A percentile compares a stretch with the other conserved stretches of the same genome.
Evolutionary conservation across 352 stramenopile species (phyloP).

Genomic region (Globisporangium paroecandrum): DNA sequence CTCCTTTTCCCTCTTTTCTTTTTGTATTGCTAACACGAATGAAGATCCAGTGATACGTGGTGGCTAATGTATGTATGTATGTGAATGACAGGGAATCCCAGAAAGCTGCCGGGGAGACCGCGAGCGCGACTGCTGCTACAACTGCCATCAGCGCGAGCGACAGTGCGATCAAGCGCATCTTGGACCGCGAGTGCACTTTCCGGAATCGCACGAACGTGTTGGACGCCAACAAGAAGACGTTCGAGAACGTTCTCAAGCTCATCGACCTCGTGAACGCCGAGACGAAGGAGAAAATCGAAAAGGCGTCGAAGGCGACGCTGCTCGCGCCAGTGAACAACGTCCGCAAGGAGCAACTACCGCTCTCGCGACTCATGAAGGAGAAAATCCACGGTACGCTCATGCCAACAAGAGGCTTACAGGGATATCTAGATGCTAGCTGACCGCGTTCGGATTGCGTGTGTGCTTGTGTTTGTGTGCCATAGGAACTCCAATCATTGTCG

Average conservation of each 20-base stretch:
- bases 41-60: not conserved
- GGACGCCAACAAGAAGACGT: conserved; percentile 76
- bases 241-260: conserved; percentile 78
- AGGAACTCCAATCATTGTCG: conserved; percentile 90
- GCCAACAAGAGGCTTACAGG: not conserved
- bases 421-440: not conserved
- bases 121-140: not conserved
- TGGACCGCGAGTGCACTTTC: conserved; percentile 64
- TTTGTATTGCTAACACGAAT: not conserved
- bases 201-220: conserved; percentile 71
- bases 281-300: conserved; percentile 86
- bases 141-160: conserved; percentile 24
- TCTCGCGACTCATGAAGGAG: conserved; percentile 65
- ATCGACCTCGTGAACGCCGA: conserved; percentile 80
- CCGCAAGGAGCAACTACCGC: conserved; percentile 64
- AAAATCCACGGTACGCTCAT: conserved; percentile 59
- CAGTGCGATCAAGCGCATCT: conserved; percentile 53
- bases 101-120: conserved; percentile 23
- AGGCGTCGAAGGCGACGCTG: conserved; percentile 66
- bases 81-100: conserved; percentile 22
- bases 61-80: not conserved
- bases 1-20: not conserved
- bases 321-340: conserved; percentile 34
- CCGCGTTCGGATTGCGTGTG: not conserved
- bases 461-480: not conserved